A percentile compares a stretch with the other conserved stretches of the same genome.
These are phyloP conservation scores for Tulasnella calospora DNA, from an alignment of 768 basidiomycete genomes.

Conservation along the genomic window DNA sequence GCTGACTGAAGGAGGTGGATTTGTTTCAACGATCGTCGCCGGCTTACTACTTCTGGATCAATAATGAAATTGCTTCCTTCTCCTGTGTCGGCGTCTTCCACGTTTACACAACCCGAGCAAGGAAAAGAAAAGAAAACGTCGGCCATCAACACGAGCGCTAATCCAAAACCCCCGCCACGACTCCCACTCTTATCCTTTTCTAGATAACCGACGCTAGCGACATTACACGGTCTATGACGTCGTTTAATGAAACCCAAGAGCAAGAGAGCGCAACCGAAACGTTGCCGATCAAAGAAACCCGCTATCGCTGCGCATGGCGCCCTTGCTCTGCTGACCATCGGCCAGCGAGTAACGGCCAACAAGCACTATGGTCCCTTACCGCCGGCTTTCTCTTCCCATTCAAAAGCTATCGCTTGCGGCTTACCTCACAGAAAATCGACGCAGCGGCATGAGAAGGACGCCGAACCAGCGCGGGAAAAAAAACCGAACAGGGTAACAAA, in stretches of 20 bases:
- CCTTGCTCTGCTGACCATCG: neutral
- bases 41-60: neutral
- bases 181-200: too few species aligned
- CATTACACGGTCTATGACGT: too few species aligned
- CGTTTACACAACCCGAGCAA: too few species aligned
- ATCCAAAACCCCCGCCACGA: too few species aligned
- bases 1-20: neutral
- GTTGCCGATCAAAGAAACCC: too few species aligned
- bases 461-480: neutral
- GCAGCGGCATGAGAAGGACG: neutral
- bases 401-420: neutral
- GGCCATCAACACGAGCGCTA: too few species aligned
- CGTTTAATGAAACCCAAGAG: too few species aligned
- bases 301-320: too few species aligned
- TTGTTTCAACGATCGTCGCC: neutral
- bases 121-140: too few species aligned
- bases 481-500: neutral
- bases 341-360: neutral
- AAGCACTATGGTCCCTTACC: neutral
- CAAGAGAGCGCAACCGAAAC: too few species aligned
- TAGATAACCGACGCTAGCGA: too few species aligned
- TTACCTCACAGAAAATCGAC: neutral
- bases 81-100: slow-evolving; percentile 1
- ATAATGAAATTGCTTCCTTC: neutral
- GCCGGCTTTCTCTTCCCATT: neutral